Conservation (phyloP, 306 rosid species). For the Dryas octopetala region DNA sequence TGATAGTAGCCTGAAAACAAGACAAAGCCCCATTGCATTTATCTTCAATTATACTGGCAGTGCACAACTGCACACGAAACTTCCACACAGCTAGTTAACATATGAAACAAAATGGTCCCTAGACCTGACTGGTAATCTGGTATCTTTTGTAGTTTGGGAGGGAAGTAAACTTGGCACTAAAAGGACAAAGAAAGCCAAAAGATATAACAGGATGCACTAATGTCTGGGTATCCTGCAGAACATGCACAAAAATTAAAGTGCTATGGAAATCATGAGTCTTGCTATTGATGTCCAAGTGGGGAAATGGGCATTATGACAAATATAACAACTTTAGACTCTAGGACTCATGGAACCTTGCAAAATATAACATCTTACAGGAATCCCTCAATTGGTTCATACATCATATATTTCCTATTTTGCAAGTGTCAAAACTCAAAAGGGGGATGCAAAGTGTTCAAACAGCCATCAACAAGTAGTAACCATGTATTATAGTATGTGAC, state of each 20-base stretch:
- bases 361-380: background rate
- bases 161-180: background rate
- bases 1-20: background rate
- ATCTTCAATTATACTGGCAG: background rate
- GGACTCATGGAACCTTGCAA: background rate
- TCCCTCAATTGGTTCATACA: background rate
- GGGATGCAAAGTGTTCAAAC: slow-evolving; percentile 2
- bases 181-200: background rate
- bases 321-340: too few species aligned
- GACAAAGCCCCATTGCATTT: background rate
- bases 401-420: background rate
- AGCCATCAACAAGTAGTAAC: background rate
- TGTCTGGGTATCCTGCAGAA: slow-evolving; percentile 1
- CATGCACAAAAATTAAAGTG: slow-evolving; percentile 3
- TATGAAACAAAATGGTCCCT: slow-evolving; percentile 19
- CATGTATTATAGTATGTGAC: background rate
- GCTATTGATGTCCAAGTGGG: background rate
- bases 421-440: background rate
- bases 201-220: background rate
- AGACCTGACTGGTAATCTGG: slow-evolving; percentile 1
- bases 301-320: background rate
- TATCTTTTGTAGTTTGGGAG: background rate
- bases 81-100: slow-evolving; percentile 21
- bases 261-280: slow-evolving; percentile 1
- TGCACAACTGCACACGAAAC: slow-evolving; percentile 19